These are phyloP conservation scores for Aspergillus sp. DNA, from an alignment of 2,329 filamentous ascomycete species.

Conservation along the genomic window DNA sequence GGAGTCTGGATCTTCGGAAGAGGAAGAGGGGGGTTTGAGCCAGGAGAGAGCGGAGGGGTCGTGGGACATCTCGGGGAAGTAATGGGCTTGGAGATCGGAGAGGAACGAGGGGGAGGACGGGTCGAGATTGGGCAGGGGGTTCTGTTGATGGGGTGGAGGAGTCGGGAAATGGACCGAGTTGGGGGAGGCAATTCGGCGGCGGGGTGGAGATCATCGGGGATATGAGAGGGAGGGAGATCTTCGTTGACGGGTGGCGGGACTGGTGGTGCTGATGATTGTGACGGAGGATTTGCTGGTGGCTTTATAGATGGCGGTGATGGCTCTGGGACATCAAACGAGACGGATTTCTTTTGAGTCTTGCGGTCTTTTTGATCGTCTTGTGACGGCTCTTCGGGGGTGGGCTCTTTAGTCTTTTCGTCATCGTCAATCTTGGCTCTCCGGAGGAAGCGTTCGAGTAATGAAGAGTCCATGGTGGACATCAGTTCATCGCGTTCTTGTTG, in stretches of 20 bases:
- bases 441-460: slow-evolving; percentile 71
- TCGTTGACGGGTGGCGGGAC: slow-evolving; percentile 17
- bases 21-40: slow-evolving; percentile 71
- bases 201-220: slow-evolving; percentile 35
- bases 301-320: slow-evolving; percentile 3
- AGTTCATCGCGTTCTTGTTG: slow-evolving; percentile 74
- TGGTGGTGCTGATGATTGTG: slow-evolving; percentile 3
- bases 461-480: slow-evolving; percentile 69
- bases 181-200: slow-evolving; percentile 33
- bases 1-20: slow-evolving; percentile 58
- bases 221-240: slow-evolving; percentile 29
- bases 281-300: slow-evolving; percentile 6
- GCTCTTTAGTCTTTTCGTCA: slow-evolving; percentile 20
- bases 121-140: slow-evolving; percentile 67
- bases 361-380: slow-evolving; percentile 1
- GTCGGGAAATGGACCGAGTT: slow-evolving; percentile 41
- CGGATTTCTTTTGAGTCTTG: slow-evolving; percentile 21
- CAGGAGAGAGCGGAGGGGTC: slow-evolving; percentile 84
- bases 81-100: slow-evolving; percentile 78
- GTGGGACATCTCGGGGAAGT: slow-evolving; percentile 82
- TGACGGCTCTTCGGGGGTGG: background rate
- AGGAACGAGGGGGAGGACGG: slow-evolving; percentile 80
- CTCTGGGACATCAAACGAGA: slow-evolving; percentile 20
- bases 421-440: slow-evolving; percentile 73
- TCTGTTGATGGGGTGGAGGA: slow-evolving; percentile 35